phyloP scores from a whole-genome alignment of 257 asterid genomes.

The Cynanchum wilfordii region DNA sequence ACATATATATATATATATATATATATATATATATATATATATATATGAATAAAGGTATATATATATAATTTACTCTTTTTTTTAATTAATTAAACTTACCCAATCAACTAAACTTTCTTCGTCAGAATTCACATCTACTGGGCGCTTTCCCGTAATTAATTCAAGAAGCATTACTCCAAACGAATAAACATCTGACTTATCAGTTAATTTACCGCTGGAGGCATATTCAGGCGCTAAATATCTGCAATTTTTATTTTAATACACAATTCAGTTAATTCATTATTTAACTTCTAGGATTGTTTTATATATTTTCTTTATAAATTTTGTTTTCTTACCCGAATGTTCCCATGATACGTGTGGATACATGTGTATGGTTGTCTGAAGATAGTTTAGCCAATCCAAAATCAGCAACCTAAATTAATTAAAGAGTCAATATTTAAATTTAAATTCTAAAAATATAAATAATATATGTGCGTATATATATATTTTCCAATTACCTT shows the following conservation, averaged over 20 bases:
- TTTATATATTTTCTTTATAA: too few species aligned
- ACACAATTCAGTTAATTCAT: too few species aligned
- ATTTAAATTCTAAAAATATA: background rate
- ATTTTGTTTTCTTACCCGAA: slow-evolving; percentile 53
- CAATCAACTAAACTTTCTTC: slow-evolving; percentile 83
- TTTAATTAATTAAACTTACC: slow-evolving; percentile 32
- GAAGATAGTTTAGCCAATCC: slow-evolving; percentile 84
- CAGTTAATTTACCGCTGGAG: slow-evolving; percentile 84
- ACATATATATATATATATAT: too few species aligned
- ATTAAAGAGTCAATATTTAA: background rate
- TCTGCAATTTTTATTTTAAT: slow-evolving; percentile 23
- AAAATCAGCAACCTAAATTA: slow-evolving; percentile 78
- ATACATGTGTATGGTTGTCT: slow-evolving; percentile 77
- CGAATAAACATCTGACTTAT: slow-evolving; percentile 82
- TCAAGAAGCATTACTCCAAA: slow-evolving; percentile 81
- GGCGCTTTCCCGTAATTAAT: slow-evolving; percentile 74
- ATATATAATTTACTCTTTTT: too few species aligned
- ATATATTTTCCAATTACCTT: slow-evolving; percentile 38
- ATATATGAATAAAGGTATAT: too few species aligned
- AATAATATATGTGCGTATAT: too few species aligned
- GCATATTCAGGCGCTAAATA: slow-evolving; percentile 95
- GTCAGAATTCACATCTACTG: slow-evolving; percentile 46
- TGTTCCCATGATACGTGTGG: slow-evolving; percentile 96
- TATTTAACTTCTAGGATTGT: too few species aligned
- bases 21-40: too few species aligned